Conservation (phyloP, 345 rosid genomes). For the Murraya koenigii region DNA sequence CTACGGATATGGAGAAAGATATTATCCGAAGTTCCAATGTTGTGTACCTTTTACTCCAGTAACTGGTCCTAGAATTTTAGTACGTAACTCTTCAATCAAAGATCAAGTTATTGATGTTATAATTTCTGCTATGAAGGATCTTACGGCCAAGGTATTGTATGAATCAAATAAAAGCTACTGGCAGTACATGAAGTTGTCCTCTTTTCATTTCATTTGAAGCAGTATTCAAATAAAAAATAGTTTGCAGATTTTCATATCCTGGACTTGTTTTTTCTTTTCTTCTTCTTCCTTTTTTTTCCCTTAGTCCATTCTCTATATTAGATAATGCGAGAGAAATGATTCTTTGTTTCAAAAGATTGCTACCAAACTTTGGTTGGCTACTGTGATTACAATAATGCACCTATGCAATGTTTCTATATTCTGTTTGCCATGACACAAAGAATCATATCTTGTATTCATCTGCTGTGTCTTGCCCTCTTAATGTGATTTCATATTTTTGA, state of each 20-base stretch:
- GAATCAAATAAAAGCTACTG: conserved; percentile 1
- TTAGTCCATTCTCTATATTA: background rate
- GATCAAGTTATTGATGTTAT: conserved; percentile 72
- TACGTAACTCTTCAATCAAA: conserved; percentile 55
- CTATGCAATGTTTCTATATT: background rate
- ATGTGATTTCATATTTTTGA: conserved; percentile 14
- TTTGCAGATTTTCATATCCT: background rate
- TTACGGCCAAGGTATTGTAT: conserved; percentile 61
- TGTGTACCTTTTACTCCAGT: conserved; percentile 98
- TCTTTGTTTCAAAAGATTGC: too few species aligned
- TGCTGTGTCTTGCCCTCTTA: conserved; percentile 12
- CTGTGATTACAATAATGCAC: background rate
- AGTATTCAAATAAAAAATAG: background rate
- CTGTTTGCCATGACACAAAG: background rate
- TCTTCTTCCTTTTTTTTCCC: background rate
- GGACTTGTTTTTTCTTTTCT: background rate
- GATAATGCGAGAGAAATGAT: too few species aligned
- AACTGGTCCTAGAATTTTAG: conserved; percentile 83
- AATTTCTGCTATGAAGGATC: conserved; percentile 59
- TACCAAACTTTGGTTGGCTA: background rate
- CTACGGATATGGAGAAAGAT: conserved; percentile 74
- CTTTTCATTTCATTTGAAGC: background rate
- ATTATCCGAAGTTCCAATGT: conserved; percentile 92
- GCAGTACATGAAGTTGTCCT: background rate
- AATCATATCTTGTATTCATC: background rate